Conservation (phyloP, 1,284 basidiomycete species). For the Rhodotorula glutinis region DNA sequence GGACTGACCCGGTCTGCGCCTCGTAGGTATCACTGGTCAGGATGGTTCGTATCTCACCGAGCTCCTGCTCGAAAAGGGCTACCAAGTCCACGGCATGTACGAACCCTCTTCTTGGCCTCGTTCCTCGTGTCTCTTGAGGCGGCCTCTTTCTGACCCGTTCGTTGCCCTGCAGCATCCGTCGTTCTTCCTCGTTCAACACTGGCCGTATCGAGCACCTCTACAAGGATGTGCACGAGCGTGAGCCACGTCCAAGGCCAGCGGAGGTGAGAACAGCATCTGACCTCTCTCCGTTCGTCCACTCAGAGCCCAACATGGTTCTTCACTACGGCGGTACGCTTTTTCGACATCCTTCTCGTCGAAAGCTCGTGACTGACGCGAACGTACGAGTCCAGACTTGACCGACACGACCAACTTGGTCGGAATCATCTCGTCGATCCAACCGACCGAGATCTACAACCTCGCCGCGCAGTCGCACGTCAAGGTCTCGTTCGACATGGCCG, state of each 20-base stretch:
- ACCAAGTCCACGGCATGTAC: constrained; percentile 69
- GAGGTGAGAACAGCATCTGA: too few species aligned
- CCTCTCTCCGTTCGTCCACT: too few species aligned
- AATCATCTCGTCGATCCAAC: constrained; percentile 81
- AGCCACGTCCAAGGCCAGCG: constrained; percentile 14
- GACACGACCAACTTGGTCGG: constrained; percentile 92
- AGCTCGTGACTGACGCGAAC: background rate
- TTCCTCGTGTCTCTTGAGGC: too few species aligned
- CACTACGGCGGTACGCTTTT: constrained; percentile 70
- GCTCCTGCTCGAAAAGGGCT: constrained; percentile 77
- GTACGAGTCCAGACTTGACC: constrained; percentile 52
- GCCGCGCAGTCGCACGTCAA: constrained; percentile 96
- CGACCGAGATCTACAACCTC: constrained; percentile 89
- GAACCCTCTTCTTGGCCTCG: background rate
- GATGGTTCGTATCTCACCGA: constrained; percentile 89
- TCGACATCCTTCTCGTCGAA: too few species aligned
- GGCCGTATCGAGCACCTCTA: constrained; percentile 84
- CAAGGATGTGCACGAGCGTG: constrained; percentile 70
- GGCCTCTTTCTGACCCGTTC: too few species aligned
- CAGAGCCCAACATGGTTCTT: constrained; percentile 65
- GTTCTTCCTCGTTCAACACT: constrained; percentile 91
- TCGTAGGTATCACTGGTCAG: constrained; percentile 80
- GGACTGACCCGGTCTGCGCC: background rate
- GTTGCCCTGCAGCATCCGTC: constrained; percentile 83
- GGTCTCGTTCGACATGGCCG: constrained; percentile 94